These are phyloP conservation scores for Dysphania ambrosioides DNA, from an alignment of 148 eudicot species.

Conservation along the genomic window DNA sequence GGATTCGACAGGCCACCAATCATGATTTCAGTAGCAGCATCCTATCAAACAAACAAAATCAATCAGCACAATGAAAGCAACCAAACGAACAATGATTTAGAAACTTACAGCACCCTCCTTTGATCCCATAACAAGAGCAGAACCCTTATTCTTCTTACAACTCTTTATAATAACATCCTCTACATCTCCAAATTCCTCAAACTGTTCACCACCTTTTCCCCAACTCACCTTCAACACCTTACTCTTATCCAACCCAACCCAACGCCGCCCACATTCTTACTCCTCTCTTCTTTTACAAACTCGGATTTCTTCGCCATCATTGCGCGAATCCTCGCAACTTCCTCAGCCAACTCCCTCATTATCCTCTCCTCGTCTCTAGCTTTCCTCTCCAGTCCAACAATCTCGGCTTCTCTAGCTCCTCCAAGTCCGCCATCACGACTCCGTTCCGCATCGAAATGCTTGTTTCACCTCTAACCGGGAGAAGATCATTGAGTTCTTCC, in stretches of 20 bases:
- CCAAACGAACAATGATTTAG: background rate
- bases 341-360: conserved; percentile 49
- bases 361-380: conserved; percentile 54
- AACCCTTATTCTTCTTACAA: conserved; percentile 52
- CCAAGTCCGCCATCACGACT: conserved; percentile 68
- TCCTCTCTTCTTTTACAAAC: background rate
- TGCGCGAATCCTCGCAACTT: conserved; percentile 52
- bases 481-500: conserved; percentile 58
- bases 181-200: conserved; percentile 54
- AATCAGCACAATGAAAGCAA: background rate
- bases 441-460: conserved; percentile 51
- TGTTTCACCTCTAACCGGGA: conserved; percentile 43
- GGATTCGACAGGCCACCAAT: conserved; percentile 76
- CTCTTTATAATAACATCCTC: conserved; percentile 64
- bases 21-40: conserved; percentile 54
- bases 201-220: conserved; percentile 49
- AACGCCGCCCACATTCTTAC: conserved; percentile 9
- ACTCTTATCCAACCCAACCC: conserved; percentile 38
- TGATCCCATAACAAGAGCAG: conserved; percentile 56
- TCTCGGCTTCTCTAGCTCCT: conserved; percentile 50
- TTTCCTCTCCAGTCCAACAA: conserved; percentile 32
- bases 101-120: conserved; percentile 57
- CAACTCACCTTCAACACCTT: conserved; percentile 66
- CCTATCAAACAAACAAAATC: conserved; percentile 33
- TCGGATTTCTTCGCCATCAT: conserved; percentile 37